Evolutionary conservation across 2,329 filamentous ascomycete species (phyloP), one percentile per base, ranked within the genome.

Genomic region (Septoria petroselini): DNA sequence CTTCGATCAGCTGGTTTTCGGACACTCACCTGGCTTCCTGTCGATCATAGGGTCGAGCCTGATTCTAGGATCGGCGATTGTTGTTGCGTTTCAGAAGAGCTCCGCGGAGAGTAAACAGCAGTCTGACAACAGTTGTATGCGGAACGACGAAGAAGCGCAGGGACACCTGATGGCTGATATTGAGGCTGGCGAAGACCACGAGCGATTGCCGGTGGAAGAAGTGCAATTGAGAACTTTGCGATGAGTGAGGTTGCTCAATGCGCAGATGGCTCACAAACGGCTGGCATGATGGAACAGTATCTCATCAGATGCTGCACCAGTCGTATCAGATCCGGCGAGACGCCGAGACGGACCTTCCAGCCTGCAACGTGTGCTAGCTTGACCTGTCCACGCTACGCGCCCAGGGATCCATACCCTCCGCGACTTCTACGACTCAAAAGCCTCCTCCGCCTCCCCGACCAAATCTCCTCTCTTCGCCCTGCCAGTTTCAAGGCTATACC

Each of bases 51-150:
- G 84, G 2, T 83, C 79, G 9, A 77, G 71, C 17, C 63, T 86
- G 54, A 86, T 87, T 55, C 64, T 86, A n/a, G 78, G 77, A 0
- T 80, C 80, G 54, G 83, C 82, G 2, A 71, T 86, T 21, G 84
- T 80, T 62, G 80, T 86, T 42, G 82, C 82, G 0, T 67, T 83
- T 62, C 73, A 76, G 48, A 76, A 75, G 25, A 53, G 41, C n/a
- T 35, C 42, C 4, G 33, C 23, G 9, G 41, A 41, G 11, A 41
- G 29, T 7, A 55, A 55, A n/a, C 46, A 54, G 29, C 45, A 38
- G 4, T 40, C 48, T 1, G 54, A 56, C 18, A 38, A 41, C 6
- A 52, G 54, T 27, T 15, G 27, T 4, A 35, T 19, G 37, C 29
- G 31, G 11, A 31, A 30, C 2, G 63, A 64, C 41, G 61, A 63